Evolutionary conservation across 2,329 filamentous ascomycete species (phyloP), one percentile per base, ranked within the genome.

Genomic region (Onygenales sp.): DNA sequence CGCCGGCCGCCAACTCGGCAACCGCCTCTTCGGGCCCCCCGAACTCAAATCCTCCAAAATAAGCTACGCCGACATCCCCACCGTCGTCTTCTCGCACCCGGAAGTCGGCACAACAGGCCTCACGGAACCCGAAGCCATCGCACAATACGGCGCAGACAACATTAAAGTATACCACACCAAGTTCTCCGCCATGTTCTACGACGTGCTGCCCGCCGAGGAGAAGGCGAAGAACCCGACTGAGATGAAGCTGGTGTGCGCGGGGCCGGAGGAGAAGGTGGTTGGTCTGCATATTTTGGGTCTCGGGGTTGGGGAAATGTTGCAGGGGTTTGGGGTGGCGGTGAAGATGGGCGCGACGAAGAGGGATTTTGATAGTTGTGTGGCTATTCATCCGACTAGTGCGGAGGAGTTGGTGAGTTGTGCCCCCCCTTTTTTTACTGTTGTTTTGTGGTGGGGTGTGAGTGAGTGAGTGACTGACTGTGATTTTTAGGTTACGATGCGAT

Each of bases 331-430:
- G 49, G 84, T 89, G 21, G 86, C 85, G 13, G 70, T 89, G 60
- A 88, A 87, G 78, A 88, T 89, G 86, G 86, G 86, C 44, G 86
- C 86, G 36, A 88, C 82, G 52, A 89, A 89, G 80, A 79, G 78
- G 60, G 84, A 88, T 67, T 86, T 89, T 68, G 86, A 89, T 65
- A 84, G 75, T 64, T 86, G 83, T 62, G 83, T 88, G 51, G 85
- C 86, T 54, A 89, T 89, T 61, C 86, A 89, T 70, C 86, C 86
- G 17, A 89, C 86, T 10, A 86, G 83, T 61, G 82, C 86, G 1
- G 86, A 89, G 70, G 86, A 89, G 71, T 65, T 89, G 69, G 85
- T 88, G 49, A 70, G 68, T 27, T 52, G 32, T 43, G 13, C 4
- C 9, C 31, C 43, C n/a, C 17, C 17, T 45, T 46, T 27, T 31